Base-by-base conservation (phyloP, 2,329 filamentous ascomycete species). In the Phyllosticta citrichinensis region DNA sequence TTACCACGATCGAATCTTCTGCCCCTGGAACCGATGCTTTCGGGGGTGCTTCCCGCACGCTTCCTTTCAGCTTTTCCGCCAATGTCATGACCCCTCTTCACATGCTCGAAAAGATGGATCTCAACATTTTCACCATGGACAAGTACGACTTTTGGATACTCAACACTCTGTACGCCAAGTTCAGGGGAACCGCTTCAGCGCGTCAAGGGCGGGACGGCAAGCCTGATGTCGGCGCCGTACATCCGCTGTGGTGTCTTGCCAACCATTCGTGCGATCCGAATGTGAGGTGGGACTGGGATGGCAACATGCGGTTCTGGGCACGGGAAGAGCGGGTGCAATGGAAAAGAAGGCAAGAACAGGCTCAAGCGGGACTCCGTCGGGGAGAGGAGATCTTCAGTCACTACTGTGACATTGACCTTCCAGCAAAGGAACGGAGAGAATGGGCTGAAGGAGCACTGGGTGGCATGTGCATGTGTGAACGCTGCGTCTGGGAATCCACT, bases 261-360 rank as follows among this genome's bases (percentile, higher is more conserved):
- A 99, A 99, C 69, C 94, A 99, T 72, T 91, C 91, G 72, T 99
- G 94, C 75, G 86, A 96, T 70, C 94, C 94, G 9, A 97, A 96
- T 72, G 91, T 97, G 50, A 83, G 83, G 3, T 99, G 94, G 94
- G 89, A 96, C 69, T 97, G 92, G 90, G 86, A 87, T 27, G 89
- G 88, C 0, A 82, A 81, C 58, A 92, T 94, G 81, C 82, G 83
- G 40, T 83, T 94, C 63, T 84, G 79, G 78, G 83, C 84, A 2
- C 78, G 85, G 8, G 77, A 84, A 64, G 76, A 80, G 64, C 77
- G 83, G 47, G 78, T 87, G 4, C 75, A 81, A 5, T 81, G 81
- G 70, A 66, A 53, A 61, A 65, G 61, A 63, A 65, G 61, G 65
- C 52, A 57, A 11, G 22, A 27, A 8, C 62, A 57, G 47, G 57